These are phyloP conservation scores for Neurospora sp. DNA, from an alignment of 495 filamentous ascomycete species.

Conservation along the genomic window DNA sequence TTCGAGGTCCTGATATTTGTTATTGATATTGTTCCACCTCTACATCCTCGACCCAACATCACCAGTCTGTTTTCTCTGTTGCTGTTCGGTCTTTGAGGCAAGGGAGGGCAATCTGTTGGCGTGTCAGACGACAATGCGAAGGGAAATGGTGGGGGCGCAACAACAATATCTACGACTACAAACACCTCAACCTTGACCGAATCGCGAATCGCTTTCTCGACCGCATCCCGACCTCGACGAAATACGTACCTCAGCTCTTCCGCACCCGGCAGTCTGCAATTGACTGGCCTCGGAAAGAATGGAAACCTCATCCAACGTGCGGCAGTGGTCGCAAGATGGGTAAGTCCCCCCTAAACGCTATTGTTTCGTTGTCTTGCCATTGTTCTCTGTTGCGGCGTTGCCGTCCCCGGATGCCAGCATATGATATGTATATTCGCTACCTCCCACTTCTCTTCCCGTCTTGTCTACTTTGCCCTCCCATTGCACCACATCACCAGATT, in stretches of 20 bases:
- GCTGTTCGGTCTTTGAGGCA: not conserved
- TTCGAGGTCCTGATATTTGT: not conserved
- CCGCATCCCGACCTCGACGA: not conserved
- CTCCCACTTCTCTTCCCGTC: not conserved
- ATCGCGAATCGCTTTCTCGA: not conserved
- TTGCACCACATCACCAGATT: not conserved
- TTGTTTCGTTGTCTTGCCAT: not conserved
- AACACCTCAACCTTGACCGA: not conserved
- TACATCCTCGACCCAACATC: not conserved
- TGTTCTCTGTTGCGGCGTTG: not conserved
- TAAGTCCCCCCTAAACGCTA: conserved; percentile 4
- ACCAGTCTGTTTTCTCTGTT: not conserved
- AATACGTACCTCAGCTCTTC: not conserved
- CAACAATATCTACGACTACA: not conserved
- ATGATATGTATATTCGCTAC: not conserved
- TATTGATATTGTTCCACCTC: not conserved
- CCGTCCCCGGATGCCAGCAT: not conserved
- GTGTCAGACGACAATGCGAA: not conserved
- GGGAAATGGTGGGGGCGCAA: not conserved
- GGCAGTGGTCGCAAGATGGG: conserved; percentile 11
- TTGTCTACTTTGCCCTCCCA: not conserved
- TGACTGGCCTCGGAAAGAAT: not conserved
- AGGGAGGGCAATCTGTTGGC: not conserved
- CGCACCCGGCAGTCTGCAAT: not conserved
- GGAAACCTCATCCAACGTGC: conserved; percentile 8